Conservation (phyloP, 192 early-diverging fungal genomes). For the Cetraspora pellucida region DNA sequence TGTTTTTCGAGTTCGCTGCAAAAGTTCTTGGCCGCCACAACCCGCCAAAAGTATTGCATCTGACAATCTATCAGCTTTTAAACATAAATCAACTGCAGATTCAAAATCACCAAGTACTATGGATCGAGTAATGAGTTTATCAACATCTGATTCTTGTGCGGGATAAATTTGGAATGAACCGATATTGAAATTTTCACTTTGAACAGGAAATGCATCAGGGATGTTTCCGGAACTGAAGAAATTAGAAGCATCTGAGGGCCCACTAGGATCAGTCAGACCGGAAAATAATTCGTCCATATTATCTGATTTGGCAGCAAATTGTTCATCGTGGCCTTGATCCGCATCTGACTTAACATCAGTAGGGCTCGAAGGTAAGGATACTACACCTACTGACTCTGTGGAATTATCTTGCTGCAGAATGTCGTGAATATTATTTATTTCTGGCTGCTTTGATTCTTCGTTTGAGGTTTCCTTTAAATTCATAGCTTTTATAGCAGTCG, state of each 20-base stretch:
- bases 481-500: constrained; percentile 50
- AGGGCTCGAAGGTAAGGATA: not conserved
- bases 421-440: constrained; percentile 35
- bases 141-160: constrained; percentile 67
- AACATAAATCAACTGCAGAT: constrained; percentile 85
- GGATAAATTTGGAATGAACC: constrained; percentile 56
- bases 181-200: constrained; percentile 29
- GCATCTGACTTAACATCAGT: constrained; percentile 7
- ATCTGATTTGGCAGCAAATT: not conserved
- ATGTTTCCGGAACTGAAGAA: constrained; percentile 28
- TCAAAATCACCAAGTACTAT: constrained; percentile 92
- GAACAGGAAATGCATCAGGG: constrained; percentile 33
- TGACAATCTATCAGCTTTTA: constrained; percentile 78
- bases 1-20: constrained; percentile 73
- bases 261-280: not conserved
- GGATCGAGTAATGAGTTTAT: constrained; percentile 81
- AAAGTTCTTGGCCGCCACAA: constrained; percentile 78
- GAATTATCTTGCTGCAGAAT: constrained; percentile 19
- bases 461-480: constrained; percentile 34
- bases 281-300: constrained; percentile 12
- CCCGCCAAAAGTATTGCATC: constrained; percentile 89
- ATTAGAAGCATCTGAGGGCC: constrained; percentile 24
- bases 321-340: not conserved
- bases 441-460: constrained; percentile 24
- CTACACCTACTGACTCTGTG: constrained; percentile 7